Percentiles rank a stretch among this genome's conserved stretches.
These are phyloP conservation scores for Epichloe baconii DNA, from an alignment of 2,329 filamentous ascomycete species.

Conservation along the genomic window DNA sequence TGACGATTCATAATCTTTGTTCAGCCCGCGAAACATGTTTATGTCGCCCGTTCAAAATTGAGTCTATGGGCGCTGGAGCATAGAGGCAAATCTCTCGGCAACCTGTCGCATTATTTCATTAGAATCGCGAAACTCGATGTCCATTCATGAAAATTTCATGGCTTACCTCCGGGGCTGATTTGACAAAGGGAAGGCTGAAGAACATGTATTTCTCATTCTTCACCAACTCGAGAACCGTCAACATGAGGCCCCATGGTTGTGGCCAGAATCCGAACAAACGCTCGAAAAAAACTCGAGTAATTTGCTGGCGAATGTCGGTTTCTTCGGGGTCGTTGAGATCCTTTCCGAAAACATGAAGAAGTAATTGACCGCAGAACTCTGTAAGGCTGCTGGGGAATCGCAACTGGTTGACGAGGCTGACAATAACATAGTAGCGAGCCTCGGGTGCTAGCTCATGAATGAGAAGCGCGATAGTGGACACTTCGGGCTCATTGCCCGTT, in stretches of 20 bases:
- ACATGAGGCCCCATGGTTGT: slow-evolving; percentile 89
- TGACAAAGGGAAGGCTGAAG: slow-evolving; percentile 87
- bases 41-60: background rate
- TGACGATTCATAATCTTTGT: background rate
- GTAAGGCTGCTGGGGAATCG: slow-evolving; percentile 83
- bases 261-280: slow-evolving; percentile 79
- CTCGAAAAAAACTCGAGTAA: slow-evolving; percentile 79
- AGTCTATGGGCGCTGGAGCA: slow-evolving; percentile 21
- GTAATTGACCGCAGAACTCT: slow-evolving; percentile 77
- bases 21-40: background rate
- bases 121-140: background rate
- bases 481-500: slow-evolving; percentile 35
- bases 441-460: slow-evolving; percentile 63
- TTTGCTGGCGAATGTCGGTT: slow-evolving; percentile 74
- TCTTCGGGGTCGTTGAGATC: slow-evolving; percentile 65
- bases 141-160: background rate
- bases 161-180: slow-evolving; percentile 71
- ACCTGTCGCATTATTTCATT: slow-evolving; percentile 14
- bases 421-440: slow-evolving; percentile 71
- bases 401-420: slow-evolving; percentile 80
- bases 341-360: slow-evolving; percentile 73
- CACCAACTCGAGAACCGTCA: slow-evolving; percentile 75
- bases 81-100: slow-evolving; percentile 23
- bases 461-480: slow-evolving; percentile 62
- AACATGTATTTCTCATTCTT: slow-evolving; percentile 87